These are phyloP conservation scores for Aspergillus quadricinctus DNA, from an alignment of 2,329 filamentous ascomycete species.

Conservation along the genomic window DNA sequence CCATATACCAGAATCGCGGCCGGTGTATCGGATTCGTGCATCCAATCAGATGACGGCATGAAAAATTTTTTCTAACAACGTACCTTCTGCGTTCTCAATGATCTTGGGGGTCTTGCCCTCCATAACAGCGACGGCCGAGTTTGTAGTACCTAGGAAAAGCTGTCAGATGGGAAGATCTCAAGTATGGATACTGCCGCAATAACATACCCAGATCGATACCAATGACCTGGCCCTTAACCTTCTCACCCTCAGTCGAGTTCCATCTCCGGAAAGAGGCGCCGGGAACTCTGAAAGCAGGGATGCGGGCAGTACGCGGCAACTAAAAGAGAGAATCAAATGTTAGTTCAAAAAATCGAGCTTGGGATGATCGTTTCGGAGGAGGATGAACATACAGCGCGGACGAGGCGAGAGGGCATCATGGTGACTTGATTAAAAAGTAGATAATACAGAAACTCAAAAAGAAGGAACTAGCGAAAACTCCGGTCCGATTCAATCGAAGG, in stretches of 20 bases:
- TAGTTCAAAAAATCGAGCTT: slow-evolving; percentile 18
- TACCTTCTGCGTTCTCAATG: slow-evolving; percentile 96
- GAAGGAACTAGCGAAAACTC: slow-evolving; percentile 23
- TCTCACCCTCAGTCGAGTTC: slow-evolving; percentile 56
- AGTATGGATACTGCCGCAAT: not conserved
- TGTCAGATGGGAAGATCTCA: slow-evolving; percentile 12
- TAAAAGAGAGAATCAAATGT: slow-evolving; percentile 33
- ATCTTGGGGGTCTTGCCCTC: slow-evolving; percentile 94
- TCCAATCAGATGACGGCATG: slow-evolving; percentile 8
- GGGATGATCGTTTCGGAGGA: slow-evolving; percentile 10
- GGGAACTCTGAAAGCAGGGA: slow-evolving; percentile 65
- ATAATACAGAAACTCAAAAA: slow-evolving; percentile 33
- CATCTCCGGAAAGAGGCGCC: slow-evolving; percentile 64
- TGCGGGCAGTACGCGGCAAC: slow-evolving; percentile 76
- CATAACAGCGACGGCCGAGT: slow-evolving; percentile 96
- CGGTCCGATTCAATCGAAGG: slow-evolving; percentile 33
- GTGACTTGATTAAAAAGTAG: slow-evolving; percentile 38
- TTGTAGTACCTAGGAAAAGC: slow-evolving; percentile 67
- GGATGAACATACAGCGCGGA: slow-evolving; percentile 64
- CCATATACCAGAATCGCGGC: not conserved
- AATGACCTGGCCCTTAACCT: slow-evolving; percentile 93
- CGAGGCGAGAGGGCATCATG: slow-evolving; percentile 69
- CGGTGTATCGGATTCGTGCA: not conserved
- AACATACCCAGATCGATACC: slow-evolving; percentile 90
- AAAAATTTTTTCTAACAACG: slow-evolving; percentile 23